Evolutionary conservation across 2,329 filamentous ascomycete genomes (phyloP).

Genomic region (Fusarium clavum): DNA sequence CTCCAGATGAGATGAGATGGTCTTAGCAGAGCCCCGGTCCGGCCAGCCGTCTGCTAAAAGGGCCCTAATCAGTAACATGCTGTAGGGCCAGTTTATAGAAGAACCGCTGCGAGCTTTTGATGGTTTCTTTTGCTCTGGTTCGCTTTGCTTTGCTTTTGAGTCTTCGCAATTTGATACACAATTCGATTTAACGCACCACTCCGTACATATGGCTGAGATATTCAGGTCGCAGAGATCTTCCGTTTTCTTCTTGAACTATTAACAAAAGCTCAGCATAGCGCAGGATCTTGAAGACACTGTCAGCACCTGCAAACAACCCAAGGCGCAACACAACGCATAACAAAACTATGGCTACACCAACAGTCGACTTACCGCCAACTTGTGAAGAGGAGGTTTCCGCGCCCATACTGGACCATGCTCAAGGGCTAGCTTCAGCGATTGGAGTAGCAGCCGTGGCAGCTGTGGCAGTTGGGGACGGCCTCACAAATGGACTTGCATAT

Average conservation of each 20-base stretch:
- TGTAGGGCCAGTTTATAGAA: slow-evolving; percentile 31
- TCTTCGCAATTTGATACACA: slow-evolving; percentile 13
- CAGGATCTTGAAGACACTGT: neutral
- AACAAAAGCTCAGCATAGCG: neutral
- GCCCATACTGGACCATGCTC: slow-evolving; percentile 43
- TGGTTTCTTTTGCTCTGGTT: slow-evolving; percentile 5
- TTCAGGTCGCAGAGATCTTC: neutral
- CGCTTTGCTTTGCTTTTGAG: slow-evolving; percentile 3
- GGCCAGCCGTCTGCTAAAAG: slow-evolving; percentile 37
- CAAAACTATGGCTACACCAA: slow-evolving; percentile 42
- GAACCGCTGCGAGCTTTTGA: slow-evolving; percentile 30
- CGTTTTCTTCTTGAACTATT: slow-evolving; percentile 18
- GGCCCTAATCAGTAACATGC: slow-evolving; percentile 11
- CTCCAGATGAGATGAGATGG: slow-evolving; percentile 31
- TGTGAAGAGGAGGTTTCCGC: slow-evolving; percentile 43
- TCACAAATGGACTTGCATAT: slow-evolving; percentile 26
- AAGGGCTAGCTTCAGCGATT: slow-evolving; percentile 44
- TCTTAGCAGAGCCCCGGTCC: slow-evolving; percentile 41
- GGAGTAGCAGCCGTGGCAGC: slow-evolving; percentile 42
- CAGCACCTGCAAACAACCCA: neutral
- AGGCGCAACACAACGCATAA: neutral
- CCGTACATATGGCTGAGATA: slow-evolving; percentile 29
- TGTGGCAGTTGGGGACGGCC: slow-evolving; percentile 35
- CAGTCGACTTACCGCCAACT: slow-evolving; percentile 42
- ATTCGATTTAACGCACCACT: slow-evolving; percentile 1